Evolutionary conservation across 2,329 filamentous ascomycete species (phyloP), one percentile per base, ranked within the genome.

Genomic region (Ampelomyces quisqualis): DNA sequence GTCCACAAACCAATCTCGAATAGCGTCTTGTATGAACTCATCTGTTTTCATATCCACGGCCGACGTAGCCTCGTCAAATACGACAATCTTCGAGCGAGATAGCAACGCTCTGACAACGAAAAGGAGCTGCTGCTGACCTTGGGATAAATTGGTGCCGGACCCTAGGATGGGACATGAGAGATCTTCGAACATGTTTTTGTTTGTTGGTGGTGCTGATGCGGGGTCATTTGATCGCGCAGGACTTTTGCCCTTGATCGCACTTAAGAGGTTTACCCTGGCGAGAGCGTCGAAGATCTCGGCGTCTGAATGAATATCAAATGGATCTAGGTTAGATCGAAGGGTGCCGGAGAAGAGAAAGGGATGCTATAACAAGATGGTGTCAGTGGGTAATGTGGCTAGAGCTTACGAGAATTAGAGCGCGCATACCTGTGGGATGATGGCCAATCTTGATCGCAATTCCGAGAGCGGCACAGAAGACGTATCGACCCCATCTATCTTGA

Each of bases 1-100:
- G 43, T 89, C 89, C 38, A 79, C 77, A 74, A 95, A 95, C 0
- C 82, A 89, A 1, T 78, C 77, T 0, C 86, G 84, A 69, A 96
- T 95, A 2, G 90, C 94, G 36, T 76, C 75, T 69, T 96, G 90
- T 10, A 38, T 31, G 22, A 95, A 93, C 70, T 88, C 84, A 64
- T 97, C 91, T 4, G 90, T 96, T 63, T 95, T 90, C 75, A 95
- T 91, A 68, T 97, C 91, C 5, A 97, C 90, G 0, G 82, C 87
- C 2, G 84, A 89, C 0, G 91, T 97, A 1, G 91, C 91, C 69
- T 97, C 91, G 72, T 97, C 91, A 69, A 90, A 95, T 35, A 97
- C 84, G 57, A 96, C 95, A 70, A 97, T 95, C 55, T 85, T 87
- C 1, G 84, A 85, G 32, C 84, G 82, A 24, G 90, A 82, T 2